Percentiles rank a stretch among this genome's conserved stretches.
These are phyloP conservation scores for Trichoderma orchidacearum DNA, from an alignment of 495 filamentous ascomycete species.

Conservation along the genomic window DNA sequence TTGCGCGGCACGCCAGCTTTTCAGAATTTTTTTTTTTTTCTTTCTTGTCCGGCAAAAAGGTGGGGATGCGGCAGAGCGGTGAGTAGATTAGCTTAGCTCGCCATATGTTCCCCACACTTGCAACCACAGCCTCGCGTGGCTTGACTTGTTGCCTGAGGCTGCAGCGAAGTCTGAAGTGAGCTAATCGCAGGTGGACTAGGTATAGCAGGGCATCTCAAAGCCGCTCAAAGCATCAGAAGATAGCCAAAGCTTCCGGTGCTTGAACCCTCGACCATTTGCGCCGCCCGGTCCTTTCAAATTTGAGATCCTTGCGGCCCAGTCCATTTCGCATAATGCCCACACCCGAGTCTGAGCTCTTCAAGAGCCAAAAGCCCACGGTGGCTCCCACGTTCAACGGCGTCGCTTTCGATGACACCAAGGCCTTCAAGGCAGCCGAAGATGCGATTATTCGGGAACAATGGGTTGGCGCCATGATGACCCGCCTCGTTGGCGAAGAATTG, in stretches of 20 bases:
- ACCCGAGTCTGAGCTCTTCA: constrained; percentile 83
- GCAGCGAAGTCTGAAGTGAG: not conserved
- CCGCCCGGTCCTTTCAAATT: not conserved
- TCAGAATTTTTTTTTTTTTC: constrained; percentile 1
- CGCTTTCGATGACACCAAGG: constrained; percentile 84
- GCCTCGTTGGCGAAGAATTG: constrained; percentile 85
- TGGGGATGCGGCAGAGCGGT: constrained; percentile 16
- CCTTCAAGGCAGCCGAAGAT: constrained; percentile 87
- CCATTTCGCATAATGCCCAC: constrained; percentile 47
- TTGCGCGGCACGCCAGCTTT: constrained; percentile 9
- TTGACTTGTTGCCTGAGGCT: not conserved
- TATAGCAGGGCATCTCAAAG: not conserved
- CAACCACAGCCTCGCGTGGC: not conserved
- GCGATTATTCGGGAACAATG: constrained; percentile 93
- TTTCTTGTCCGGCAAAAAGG: constrained; percentile 8
- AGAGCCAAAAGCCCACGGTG: constrained; percentile 88
- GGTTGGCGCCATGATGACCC: constrained; percentile 94
- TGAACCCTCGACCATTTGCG: not conserved
- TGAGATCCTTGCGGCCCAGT: not conserved
- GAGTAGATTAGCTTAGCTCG: not conserved
- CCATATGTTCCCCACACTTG: not conserved
- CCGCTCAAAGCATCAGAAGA: not conserved
- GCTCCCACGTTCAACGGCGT: constrained; percentile 93
- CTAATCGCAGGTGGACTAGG: not conserved
- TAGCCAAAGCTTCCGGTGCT: not conserved